A percentile compares a stretch with the other conserved stretches of the same genome.
Evolutionary conservation across 768 basidiomycete genomes (phyloP).

Genomic region (Cantharellus anzutake): DNA sequence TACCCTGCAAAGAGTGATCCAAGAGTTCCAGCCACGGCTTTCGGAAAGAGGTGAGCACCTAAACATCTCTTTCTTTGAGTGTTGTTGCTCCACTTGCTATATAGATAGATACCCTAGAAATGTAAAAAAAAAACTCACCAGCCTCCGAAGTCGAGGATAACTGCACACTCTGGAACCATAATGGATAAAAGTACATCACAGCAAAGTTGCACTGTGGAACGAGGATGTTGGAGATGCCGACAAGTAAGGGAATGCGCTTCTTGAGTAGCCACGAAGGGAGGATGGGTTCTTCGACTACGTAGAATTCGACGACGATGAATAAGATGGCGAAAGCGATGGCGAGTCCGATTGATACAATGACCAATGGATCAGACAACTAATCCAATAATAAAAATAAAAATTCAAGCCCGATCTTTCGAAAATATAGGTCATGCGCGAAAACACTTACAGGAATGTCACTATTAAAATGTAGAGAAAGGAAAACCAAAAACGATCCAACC

Average conservation of each 20-base stretch:
- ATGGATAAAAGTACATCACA: constrained; percentile 62
- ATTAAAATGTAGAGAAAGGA: constrained; percentile 52
- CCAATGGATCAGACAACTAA: constrained; percentile 41
- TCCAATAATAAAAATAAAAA: neutral
- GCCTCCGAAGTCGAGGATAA: constrained; percentile 47
- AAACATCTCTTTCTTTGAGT: neutral
- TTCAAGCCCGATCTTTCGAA: too few relatives aligned
- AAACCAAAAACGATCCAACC: constrained; percentile 37
- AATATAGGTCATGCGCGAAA: too few relatives aligned
- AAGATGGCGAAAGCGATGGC: constrained; percentile 25
- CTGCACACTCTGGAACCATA: constrained; percentile 70
- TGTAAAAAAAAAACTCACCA: constrained; percentile 20
- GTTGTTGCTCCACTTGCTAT: too few relatives aligned
- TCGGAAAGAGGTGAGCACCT: constrained; percentile 45
- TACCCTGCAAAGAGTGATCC: constrained; percentile 49
- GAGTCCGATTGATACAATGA: constrained; percentile 30
- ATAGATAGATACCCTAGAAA: too few relatives aligned
- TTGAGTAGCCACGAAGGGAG: constrained; percentile 45
- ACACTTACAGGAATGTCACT: constrained; percentile 35
- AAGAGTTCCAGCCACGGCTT: constrained; percentile 36
- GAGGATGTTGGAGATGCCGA: constrained; percentile 27
- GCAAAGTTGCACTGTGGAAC: constrained; percentile 59
- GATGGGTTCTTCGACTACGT: constrained; percentile 49
- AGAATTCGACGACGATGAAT: constrained; percentile 46
- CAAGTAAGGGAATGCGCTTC: constrained; percentile 50